Evolutionary conservation across 2,329 filamentous ascomycete genomes (phyloP), one percentile per base, ranked within the genome.

Genomic region (Penicillium sp.): DNA sequence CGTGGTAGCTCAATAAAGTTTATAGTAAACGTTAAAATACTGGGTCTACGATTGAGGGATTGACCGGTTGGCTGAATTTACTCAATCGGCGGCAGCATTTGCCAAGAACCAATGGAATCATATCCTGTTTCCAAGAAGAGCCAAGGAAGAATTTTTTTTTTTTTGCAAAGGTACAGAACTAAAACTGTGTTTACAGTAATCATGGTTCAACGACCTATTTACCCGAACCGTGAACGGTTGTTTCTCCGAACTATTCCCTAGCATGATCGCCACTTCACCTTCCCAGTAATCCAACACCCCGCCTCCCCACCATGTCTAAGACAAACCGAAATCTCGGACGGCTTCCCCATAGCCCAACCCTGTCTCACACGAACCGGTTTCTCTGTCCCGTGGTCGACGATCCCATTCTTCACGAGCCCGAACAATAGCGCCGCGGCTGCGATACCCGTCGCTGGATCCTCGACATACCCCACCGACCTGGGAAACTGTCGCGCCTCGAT

Each of bases 261-360:
- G n/a, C 33, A 1, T 39, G 35, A 39, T 23, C 39, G 39, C 50
- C 33, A 52, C 8, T 27, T 27, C 21, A 59, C 53, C 19, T 50
- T 49, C 21, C 57, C 53, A 50, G 53, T 50, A 35, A 61, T 54
- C 58, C 60, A 61, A 51, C 53, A 61, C 5, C 62, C 62, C 9
- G 25, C 50, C 13, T 49, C 19, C 19, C 4, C 39, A 42, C 39
- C 39, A 21, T 42, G 16, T 23, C 53, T 50, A 19, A 62, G 54
- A 21, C 25, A 39, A 0, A 59, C 48, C 16, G 29, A 39, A 33
- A 59, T 57, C 44, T 59, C 54, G 9, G 52, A 53, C n/a, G 46
- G 49, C 27, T 27, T 39, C 23, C 33, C 47, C 49, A 54, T 53
- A 3, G 7, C 21, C 46, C 27, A 55, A 9, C 44, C 42, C 16